Base-by-base conservation (phyloP, 768 basidiomycete species). In the Mycena vulgaris region DNA sequence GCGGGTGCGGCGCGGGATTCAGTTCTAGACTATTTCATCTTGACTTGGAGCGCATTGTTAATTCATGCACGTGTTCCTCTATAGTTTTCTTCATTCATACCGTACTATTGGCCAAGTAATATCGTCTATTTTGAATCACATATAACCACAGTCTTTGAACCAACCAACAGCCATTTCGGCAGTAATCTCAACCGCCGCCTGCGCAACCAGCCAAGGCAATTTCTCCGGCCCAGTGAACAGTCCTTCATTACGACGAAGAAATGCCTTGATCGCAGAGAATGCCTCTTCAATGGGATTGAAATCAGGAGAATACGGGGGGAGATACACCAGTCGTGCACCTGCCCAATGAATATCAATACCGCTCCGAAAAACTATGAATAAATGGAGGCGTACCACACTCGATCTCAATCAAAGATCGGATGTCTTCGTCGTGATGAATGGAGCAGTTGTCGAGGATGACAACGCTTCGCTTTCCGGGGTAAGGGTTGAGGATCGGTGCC, bases 371-470 rank as follows among this genome's bases (percentile, higher is more conserved):
- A 13, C 63, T 14, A 71, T 53, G n/a, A 33, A 51, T 7, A 23
- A 31, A 19, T 21, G 30, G 25, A 25, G 25, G 71, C 72, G 4
- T 39, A 76, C 78, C 55, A 52, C 76, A 77, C 62, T 78, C 75
- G 49, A 66, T 78, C 47, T 75, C 76, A 23, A 83, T 77, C 23
- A 83, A 55, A 3, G 64, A 51, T 1, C 76, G 69, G 17, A 85
- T 67, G 0, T 82, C 79, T 25, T 80, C 77, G 42, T 78, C 76
- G 45, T 85, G 80, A 57, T 85, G 83, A 27, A 85, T 85, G 3
- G 74, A 55, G 37, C 82, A 84, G 69, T 85, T 85, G 69, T 85
- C 81, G 25, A 85, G 68, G 1, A 85, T 75, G n/a, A 84, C 72
- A 16, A 84, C 77, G 68, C 84, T 85, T 6, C 74, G 63, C 1